Percentiles rank a stretch among this genome's conserved stretches.
phyloP scores from a whole-genome alignment of 208 protist species.

The Plasmodiophora brassicae region DNA sequence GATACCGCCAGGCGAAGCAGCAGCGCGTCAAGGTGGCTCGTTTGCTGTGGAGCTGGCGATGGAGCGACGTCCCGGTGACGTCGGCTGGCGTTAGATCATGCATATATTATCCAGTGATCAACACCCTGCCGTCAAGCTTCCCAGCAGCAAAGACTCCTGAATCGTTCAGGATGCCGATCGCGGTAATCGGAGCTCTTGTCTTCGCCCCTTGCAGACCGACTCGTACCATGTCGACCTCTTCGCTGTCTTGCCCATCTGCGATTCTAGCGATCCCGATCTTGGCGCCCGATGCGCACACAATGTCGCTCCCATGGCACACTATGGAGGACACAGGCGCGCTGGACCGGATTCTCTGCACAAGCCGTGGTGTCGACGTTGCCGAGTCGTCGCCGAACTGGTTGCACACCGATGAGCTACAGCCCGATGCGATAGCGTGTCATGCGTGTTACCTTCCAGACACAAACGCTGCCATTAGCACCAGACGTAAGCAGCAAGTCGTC shows the following conservation, averaged over 20 bases:
- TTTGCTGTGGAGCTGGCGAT: no score
- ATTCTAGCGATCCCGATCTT: not conserved
- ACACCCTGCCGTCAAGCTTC: not conserved
- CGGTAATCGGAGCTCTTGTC: not conserved
- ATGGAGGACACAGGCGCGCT: not conserved
- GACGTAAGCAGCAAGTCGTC: not conserved
- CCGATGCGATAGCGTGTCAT: not conserved
- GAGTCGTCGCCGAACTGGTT: no score
- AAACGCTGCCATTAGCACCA: not conserved
- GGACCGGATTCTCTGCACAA: not conserved
- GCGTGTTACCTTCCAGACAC: not conserved
- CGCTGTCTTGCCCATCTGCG: not conserved
- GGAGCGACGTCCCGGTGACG: no score
- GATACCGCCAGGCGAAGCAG: no score
- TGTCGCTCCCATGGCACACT: not conserved
- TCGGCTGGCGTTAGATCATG: no score
- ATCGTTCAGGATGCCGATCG: slow-evolving; percentile 5
- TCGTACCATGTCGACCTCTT: not conserved
- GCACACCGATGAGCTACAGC: no score
- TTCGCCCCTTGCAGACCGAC: not conserved
- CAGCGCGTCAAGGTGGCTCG: no score
- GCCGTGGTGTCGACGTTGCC: no score
- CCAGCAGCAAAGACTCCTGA: slow-evolving; percentile 4
- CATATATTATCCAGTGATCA: no score
- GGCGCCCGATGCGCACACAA: not conserved